A percentile compares a stretch with the other conserved stretches of the same genome.
These are phyloP conservation scores for Bipolaris sorokiniana DNA, from an alignment of 2,329 filamentous ascomycete genomes.

Conservation along the genomic window DNA sequence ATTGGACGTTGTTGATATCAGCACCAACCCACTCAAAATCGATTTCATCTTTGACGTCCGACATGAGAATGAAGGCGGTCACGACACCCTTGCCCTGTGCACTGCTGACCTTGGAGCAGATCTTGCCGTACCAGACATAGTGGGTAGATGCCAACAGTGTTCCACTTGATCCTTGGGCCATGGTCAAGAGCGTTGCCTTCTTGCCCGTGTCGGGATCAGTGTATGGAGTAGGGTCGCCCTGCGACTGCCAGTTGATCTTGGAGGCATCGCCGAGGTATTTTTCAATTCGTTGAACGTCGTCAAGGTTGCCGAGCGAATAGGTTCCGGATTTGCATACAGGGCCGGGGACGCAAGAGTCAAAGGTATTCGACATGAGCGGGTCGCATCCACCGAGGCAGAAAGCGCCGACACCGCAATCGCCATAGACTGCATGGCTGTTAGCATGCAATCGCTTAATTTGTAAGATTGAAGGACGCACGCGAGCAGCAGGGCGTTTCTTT, in stretches of 20 bases:
- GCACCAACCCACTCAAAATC: constrained; percentile 94
- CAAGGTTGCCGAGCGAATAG: constrained; percentile 75
- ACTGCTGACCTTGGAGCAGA: constrained; percentile 84
- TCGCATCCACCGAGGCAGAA: constrained; percentile 97
- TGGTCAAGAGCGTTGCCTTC: constrained; percentile 74
- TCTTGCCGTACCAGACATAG: constrained; percentile 97
- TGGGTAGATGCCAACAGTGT: constrained; percentile 83
- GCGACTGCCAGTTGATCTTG: constrained; percentile 85
- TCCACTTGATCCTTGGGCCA: constrained; percentile 83
- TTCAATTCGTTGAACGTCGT: constrained; percentile 72
- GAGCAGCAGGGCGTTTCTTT: constrained; percentile 57
- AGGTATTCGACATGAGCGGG: constrained; percentile 77
- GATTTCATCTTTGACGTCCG: constrained; percentile 96
- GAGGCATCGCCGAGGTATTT: constrained; percentile 86
- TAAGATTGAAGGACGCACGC: constrained; percentile 37
- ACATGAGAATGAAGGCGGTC: constrained; percentile 95
- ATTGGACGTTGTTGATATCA: constrained; percentile 79
- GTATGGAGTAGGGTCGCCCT: constrained; percentile 73
- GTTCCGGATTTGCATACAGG: constrained; percentile 79
- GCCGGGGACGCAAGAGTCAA: constrained; percentile 84
- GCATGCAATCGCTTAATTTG: constrained; percentile 12
- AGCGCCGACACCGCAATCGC: constrained; percentile 88
- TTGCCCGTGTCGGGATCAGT: constrained; percentile 55
- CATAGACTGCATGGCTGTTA: constrained; percentile 71
- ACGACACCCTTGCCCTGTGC: constrained; percentile 86